Conservation (phyloP, 2,329 filamentous ascomycete species). For the Beauveria caledonica region DNA sequence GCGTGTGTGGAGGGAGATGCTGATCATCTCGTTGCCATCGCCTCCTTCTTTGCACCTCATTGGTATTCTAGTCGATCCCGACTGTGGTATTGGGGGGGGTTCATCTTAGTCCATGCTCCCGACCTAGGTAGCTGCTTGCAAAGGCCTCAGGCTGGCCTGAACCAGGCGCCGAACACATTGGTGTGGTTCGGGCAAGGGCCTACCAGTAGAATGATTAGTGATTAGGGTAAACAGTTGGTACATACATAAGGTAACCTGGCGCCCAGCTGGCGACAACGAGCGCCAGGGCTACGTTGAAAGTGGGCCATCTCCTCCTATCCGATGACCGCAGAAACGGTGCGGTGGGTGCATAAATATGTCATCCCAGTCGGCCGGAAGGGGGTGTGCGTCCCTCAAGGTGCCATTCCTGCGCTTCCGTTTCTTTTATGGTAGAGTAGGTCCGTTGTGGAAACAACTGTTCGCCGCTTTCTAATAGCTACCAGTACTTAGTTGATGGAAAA, state of each 20-base stretch:
- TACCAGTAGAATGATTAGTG: slow-evolving; percentile 7
- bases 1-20: not conserved
- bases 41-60: not conserved
- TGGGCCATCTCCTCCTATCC: not conserved
- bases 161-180: not conserved
- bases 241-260: too few species aligned
- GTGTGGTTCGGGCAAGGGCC: not conserved
- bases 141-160: not conserved
- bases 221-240: not conserved
- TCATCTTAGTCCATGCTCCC: too few species aligned
- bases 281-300: not conserved
- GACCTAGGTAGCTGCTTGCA: not conserved
- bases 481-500: not conserved
- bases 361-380: not conserved
- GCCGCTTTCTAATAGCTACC: not conserved
- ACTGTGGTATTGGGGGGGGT: not conserved
- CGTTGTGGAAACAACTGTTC: not conserved
- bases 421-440: too few species aligned
- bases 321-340: slow-evolving; percentile 6
- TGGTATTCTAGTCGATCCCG: too few species aligned
- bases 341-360: not conserved
- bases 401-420: not conserved
- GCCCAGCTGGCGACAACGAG: not conserved
- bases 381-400: not conserved
- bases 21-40: not conserved